These are phyloP conservation scores for Geum urbanum DNA, from an alignment of 306 rosid genomes.

Conservation along the genomic window DNA sequence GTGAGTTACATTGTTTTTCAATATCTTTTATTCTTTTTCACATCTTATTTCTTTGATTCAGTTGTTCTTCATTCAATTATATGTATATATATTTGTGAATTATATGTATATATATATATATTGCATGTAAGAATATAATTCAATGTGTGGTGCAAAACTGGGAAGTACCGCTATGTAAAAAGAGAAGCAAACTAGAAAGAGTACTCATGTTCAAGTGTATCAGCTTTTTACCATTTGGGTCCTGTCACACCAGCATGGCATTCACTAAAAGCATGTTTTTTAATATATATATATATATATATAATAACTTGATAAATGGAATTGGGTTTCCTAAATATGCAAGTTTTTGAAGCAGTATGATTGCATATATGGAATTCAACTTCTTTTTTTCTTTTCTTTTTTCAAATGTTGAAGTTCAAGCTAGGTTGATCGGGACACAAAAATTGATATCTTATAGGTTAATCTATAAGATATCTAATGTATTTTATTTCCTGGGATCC, in stretches of 20 bases:
- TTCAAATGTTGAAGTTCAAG: conserved; percentile 19
- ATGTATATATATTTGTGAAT: conserved; percentile 16
- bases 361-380: background rate
- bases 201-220: background rate
- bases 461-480: conserved; percentile 29
- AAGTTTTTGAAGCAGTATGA: background rate
- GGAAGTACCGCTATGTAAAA: background rate
- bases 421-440: conserved; percentile 28
- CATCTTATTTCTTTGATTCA: background rate
- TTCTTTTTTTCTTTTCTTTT: background rate
- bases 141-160: background rate
- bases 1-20: background rate
- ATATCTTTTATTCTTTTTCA: background rate
- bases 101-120: conserved; percentile 13
- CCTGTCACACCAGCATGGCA: conserved; percentile 4
- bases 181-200: background rate
- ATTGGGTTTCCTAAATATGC: background rate
- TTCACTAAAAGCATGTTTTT: background rate
- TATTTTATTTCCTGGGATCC: conserved; percentile 32
- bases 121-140: conserved; percentile 5
- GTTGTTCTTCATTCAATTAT: conserved; percentile 4
- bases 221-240: background rate
- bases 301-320: too few species aligned
- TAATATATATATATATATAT: background rate
- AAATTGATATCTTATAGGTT: too few species aligned